A percentile compares a stretch with the other conserved stretches of the same genome.
phyloP scores from a whole-genome alignment of 2,329 filamentous ascomycete genomes.

The Cladosporium sp. region DNA sequence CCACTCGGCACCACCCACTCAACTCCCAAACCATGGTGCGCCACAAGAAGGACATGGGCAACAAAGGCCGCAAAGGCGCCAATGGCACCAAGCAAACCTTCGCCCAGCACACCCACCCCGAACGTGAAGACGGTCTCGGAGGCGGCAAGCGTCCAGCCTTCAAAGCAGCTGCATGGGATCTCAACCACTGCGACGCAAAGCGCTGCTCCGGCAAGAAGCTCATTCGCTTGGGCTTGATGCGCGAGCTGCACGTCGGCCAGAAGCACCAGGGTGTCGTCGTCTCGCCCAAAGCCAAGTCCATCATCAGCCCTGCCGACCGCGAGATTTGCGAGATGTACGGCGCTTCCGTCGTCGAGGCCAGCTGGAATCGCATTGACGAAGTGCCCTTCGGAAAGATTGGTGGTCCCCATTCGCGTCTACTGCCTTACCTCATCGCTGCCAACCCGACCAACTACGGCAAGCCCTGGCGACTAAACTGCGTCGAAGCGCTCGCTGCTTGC shows the following conservation, averaged over 20 bases:
- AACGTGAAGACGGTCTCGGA: conserved; percentile 31
- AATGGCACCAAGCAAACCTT: conserved; percentile 32
- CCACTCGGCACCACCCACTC: not conserved
- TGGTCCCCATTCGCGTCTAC: conserved; percentile 84
- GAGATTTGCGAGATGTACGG: conserved; percentile 83
- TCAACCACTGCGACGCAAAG: conserved; percentile 97
- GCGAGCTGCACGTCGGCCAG: conserved; percentile 87
- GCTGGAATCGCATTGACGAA: conserved; percentile 90
- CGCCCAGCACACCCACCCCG: conserved; percentile 36
- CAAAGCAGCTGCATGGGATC: conserved; percentile 96
- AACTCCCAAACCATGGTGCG: conserved; percentile 69
- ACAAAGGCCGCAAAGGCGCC: conserved; percentile 70
- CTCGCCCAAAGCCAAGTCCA: conserved; percentile 87
- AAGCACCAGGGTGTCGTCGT: conserved; percentile 91
- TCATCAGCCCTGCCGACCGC: conserved; percentile 79
- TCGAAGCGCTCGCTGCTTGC: conserved; percentile 87
- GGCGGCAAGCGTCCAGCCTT: conserved; percentile 57
- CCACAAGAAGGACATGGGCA: conserved; percentile 87
- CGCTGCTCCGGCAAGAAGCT: conserved; percentile 93
- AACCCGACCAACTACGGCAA: conserved; percentile 98
- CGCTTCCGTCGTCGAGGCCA: conserved; percentile 94
- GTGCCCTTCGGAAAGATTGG: conserved; percentile 90
- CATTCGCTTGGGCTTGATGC: conserved; percentile 90
- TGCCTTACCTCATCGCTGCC: conserved; percentile 94
- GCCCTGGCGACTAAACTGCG: conserved; percentile 93